These are phyloP conservation scores for Clathrus columnatus DNA, from an alignment of 768 basidiomycete species.

Conservation along the genomic window DNA sequence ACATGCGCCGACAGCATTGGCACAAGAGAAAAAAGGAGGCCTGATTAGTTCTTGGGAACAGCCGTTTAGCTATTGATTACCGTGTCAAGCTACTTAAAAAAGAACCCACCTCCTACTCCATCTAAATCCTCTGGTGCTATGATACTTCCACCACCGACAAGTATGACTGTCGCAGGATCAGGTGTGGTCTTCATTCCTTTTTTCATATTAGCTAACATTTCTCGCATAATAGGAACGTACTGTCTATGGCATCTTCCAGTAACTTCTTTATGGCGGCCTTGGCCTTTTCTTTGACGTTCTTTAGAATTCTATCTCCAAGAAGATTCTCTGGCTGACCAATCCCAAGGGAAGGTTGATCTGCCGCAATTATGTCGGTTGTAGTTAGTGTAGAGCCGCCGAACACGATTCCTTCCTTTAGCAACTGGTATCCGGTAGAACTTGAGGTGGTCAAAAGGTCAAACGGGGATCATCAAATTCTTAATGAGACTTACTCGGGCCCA, in stretches of 20 bases:
- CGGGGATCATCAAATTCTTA: background rate
- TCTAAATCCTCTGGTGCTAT: slow-evolving; percentile 41
- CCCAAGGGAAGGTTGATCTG: slow-evolving; percentile 23
- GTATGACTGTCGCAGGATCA: slow-evolving; percentile 45
- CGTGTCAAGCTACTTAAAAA: too few species aligned
- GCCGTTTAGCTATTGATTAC: too few species aligned
- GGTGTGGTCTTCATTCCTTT: slow-evolving; percentile 53
- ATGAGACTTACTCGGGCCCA: slow-evolving; percentile 51
- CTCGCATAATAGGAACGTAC: background rate
- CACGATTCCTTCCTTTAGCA: slow-evolving; percentile 39
- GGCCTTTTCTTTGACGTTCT: slow-evolving; percentile 24
- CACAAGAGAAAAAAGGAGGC: slow-evolving; percentile 35
- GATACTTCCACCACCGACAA: slow-evolving; percentile 61
- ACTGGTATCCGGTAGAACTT: slow-evolving; percentile 33
- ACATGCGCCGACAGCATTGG: slow-evolving; percentile 30
- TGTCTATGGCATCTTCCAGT: slow-evolving; percentile 42
- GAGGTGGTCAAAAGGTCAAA: background rate
- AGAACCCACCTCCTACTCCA: slow-evolving; percentile 41
- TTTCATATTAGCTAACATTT: background rate
- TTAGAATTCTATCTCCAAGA: background rate
- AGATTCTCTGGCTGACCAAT: slow-evolving; percentile 22
- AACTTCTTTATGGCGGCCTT: slow-evolving; percentile 32
- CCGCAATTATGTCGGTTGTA: slow-evolving; percentile 52
- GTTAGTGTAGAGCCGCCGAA: slow-evolving; percentile 52
- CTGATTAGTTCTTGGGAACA: slow-evolving; percentile 30